Evolutionary conservation across 352 stramenopile genomes (phyloP).

Genomic region (Pythium brassicae): DNA sequence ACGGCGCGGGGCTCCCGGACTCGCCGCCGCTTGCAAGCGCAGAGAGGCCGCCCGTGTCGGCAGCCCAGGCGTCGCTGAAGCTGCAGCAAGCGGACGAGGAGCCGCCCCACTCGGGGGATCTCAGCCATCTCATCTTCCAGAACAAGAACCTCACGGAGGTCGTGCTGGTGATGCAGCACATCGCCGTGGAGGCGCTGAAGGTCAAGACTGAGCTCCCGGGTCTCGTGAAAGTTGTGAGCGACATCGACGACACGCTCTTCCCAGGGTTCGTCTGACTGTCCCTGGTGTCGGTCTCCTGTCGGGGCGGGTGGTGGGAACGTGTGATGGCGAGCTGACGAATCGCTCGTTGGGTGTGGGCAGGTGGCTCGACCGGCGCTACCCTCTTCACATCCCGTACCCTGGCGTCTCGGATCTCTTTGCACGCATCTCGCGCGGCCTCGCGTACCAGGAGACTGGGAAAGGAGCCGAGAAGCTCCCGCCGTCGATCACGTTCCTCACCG

Average conservation of each 20-base stretch:
- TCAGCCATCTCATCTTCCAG: slow-evolving; percentile 71
- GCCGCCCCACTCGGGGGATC: slow-evolving; percentile 60
- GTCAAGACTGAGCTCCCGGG: slow-evolving; percentile 49
- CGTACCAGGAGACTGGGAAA: slow-evolving; percentile 22
- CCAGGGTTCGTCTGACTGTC: slow-evolving; percentile 27
- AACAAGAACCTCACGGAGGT: slow-evolving; percentile 81
- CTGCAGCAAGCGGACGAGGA: slow-evolving; percentile 19
- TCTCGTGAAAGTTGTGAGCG: slow-evolving; percentile 83
- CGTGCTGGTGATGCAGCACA: slow-evolving; percentile 81
- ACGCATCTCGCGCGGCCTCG: slow-evolving; percentile 53
- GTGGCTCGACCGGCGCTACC: slow-evolving; percentile 71
- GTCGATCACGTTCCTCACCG: slow-evolving; percentile 80
- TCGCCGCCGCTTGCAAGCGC: too few species aligned
- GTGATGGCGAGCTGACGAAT: too few species aligned
- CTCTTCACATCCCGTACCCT: slow-evolving; percentile 74
- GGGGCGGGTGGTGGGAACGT: too few species aligned
- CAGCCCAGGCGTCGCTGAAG: not conserved
- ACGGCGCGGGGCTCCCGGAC: too few species aligned
- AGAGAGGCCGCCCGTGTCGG: not conserved
- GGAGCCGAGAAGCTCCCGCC: slow-evolving; percentile 25
- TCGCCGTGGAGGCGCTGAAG: slow-evolving; percentile 70
- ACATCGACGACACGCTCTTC: slow-evolving; percentile 85
- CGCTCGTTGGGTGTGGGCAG: not conserved
- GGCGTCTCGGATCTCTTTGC: slow-evolving; percentile 70
- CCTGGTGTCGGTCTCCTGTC: too few species aligned